Conservation (phyloP, 2,329 filamentous ascomycete genomes). For the Byssoonygena ceratinophila region DNA sequence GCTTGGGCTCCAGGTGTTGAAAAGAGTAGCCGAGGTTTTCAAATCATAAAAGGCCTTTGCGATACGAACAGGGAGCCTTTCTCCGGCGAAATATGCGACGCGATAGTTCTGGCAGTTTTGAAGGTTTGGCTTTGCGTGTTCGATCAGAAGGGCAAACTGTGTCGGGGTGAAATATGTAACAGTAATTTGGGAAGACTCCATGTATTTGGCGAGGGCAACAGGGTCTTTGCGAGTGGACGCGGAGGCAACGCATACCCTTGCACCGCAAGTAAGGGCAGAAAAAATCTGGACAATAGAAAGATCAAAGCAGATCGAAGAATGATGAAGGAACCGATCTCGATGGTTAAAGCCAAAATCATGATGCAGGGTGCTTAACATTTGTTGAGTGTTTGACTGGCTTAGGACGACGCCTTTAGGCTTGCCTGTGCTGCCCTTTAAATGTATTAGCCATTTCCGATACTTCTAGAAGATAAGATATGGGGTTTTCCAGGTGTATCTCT, state of each 20-base stretch:
- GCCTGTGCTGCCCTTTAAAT: slow-evolving; percentile 18
- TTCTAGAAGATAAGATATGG: no score
- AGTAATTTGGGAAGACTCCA: slow-evolving; percentile 15
- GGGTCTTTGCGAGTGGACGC: slow-evolving; percentile 17
- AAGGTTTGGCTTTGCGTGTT: slow-evolving; percentile 16
- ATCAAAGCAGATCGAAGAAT: slow-evolving; percentile 17
- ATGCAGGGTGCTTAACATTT: slow-evolving; percentile 19
- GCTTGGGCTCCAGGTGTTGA: slow-evolving; percentile 19
- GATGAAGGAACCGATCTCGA: slow-evolving; percentile 16
- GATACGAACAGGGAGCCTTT: slow-evolving; percentile 37
- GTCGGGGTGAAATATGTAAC: slow-evolving; percentile 21
- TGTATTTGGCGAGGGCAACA: slow-evolving; percentile 17
- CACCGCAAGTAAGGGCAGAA: slow-evolving; percentile 18
- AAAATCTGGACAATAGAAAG: slow-evolving; percentile 19
- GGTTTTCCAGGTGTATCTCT: background rate
- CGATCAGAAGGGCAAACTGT: slow-evolving; percentile 18
- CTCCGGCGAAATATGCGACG: slow-evolving; percentile 17
- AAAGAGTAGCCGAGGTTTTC: slow-evolving; percentile 14
- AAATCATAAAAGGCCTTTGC: slow-evolving; percentile 24
- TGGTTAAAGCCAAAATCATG: slow-evolving; percentile 14
- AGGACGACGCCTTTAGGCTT: slow-evolving; percentile 36
- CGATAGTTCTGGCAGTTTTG: slow-evolving; percentile 16
- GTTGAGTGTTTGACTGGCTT: slow-evolving; percentile 18
- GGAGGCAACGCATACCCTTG: slow-evolving; percentile 17
- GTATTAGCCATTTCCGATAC: background rate